Percentiles rank a stretch among this genome's conserved stretches.
phyloP scores from a whole-genome alignment of 139 green algal genomes.

The Yamagishiella unicocca region DNA sequence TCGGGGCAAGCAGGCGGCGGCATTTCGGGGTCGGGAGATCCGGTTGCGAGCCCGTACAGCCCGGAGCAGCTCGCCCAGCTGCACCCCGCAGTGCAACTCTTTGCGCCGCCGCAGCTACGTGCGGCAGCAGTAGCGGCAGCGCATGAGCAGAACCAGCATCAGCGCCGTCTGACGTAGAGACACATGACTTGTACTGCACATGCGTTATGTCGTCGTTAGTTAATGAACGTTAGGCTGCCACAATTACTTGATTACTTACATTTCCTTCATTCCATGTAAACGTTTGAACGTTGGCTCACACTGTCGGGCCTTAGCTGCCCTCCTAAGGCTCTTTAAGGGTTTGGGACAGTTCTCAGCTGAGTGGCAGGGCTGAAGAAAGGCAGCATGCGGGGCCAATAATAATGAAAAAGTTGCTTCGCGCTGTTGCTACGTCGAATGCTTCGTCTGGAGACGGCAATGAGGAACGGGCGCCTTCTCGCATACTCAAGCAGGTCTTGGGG shows the following conservation, averaged over 20 bases:
- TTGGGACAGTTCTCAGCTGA: too few species aligned
- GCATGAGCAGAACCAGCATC: conserved; percentile 18
- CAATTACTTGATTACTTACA: too few species aligned
- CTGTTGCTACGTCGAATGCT: background rate
- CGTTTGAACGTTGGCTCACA: too few species aligned
- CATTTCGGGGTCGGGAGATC: background rate
- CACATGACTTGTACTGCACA: too few species aligned
- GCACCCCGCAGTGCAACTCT: conserved; percentile 13
- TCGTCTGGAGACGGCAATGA: background rate
- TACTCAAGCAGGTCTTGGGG: conserved; percentile 15
- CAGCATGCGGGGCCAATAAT: background rate
- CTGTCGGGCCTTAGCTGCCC: too few species aligned
- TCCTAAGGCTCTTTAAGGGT: too few species aligned
- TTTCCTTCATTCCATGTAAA: too few species aligned
- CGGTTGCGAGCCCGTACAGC: conserved; percentile 1
- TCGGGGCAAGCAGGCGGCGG: background rate
- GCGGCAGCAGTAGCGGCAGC: conserved; percentile 14
- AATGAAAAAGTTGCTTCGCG: conserved; percentile 36
- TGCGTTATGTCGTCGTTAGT: too few species aligned
- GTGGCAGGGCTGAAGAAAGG: background rate
- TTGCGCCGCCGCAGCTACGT: conserved; percentile 37
- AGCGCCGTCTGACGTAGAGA: too few species aligned
- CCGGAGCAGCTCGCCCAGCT: conserved; percentile 31
- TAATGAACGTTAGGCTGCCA: too few species aligned
- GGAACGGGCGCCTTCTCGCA: background rate